A percentile compares a stretch with the other conserved stretches of the same genome.
Conservation (phyloP, 2,329 filamentous ascomycete genomes). For the Penicillium sp. region DNA sequence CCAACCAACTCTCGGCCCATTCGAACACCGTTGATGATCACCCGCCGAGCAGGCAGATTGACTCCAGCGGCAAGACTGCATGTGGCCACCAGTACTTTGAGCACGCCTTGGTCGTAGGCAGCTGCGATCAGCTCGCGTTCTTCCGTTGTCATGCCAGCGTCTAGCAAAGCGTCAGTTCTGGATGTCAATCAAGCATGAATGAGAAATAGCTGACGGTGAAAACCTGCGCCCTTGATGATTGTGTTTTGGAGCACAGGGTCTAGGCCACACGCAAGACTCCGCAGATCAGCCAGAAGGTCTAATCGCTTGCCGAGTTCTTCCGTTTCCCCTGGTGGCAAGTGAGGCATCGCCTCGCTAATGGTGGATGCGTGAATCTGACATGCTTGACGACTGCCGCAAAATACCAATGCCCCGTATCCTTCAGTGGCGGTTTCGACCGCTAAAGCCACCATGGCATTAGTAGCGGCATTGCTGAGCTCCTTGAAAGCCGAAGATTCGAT, state of each 20-base stretch:
- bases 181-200: neutral
- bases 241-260: conserved; percentile 65
- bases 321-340: conserved; percentile 46
- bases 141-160: conserved; percentile 62
- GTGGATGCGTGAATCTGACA: conserved; percentile 67
- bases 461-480: conserved; percentile 62
- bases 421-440: conserved; percentile 65
- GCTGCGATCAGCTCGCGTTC: conserved; percentile 69
- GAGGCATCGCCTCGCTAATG: conserved; percentile 65
- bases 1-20: conserved; percentile 77
- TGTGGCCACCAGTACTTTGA: conserved; percentile 72
- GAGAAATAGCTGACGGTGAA: conserved; percentile 60
- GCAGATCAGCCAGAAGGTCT: conserved; percentile 64
- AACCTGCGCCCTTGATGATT: conserved; percentile 65
- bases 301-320: conserved; percentile 56
- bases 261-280: conserved; percentile 63
- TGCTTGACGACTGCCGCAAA: conserved; percentile 65
- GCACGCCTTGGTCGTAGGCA: conserved; percentile 65
- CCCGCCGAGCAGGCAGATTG: conserved; percentile 67
- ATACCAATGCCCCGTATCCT: conserved; percentile 70
- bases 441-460: conserved; percentile 69
- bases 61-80: conserved; percentile 81
- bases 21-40: conserved; percentile 70
- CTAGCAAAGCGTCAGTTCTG: conserved; percentile 33
- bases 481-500: conserved; percentile 59